phyloP scores from a whole-genome alignment of 2,329 filamentous ascomycete species.

The Cladosporium sp. region DNA sequence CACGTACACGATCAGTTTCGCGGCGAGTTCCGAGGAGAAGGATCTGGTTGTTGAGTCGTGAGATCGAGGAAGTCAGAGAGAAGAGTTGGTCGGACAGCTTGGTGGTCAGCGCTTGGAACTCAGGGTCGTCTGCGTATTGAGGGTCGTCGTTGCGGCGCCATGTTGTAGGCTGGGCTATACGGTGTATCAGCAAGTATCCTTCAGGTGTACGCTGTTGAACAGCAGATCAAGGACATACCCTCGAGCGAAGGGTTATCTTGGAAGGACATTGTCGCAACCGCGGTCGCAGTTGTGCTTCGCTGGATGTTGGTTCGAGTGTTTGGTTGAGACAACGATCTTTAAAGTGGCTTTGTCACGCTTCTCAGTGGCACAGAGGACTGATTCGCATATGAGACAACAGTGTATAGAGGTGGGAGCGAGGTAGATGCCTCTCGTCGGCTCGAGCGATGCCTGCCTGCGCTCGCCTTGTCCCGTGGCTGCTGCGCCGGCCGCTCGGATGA shows the following conservation, averaged over 20 bases:
- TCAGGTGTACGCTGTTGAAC: neutral
- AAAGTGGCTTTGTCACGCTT: too few species aligned
- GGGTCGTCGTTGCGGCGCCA: conserved; percentile 66
- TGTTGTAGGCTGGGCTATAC: conserved; percentile 59
- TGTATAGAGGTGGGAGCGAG: neutral
- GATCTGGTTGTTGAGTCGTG: conserved; percentile 78
- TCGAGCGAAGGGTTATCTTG: conserved; percentile 21
- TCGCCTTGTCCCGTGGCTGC: neutral
- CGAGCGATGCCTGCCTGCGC: neutral
- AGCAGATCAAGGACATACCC: conserved; percentile 11
- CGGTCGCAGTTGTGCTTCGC: neutral
- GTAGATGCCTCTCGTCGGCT: neutral
- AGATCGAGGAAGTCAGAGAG: conserved; percentile 80
- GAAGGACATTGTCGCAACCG: conserved; percentile 20
- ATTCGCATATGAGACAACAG: neutral
- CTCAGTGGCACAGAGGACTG: neutral
- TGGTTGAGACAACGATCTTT: too few species aligned
- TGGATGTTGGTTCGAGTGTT: neutral
- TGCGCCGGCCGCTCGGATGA: neutral
- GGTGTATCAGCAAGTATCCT: neutral
- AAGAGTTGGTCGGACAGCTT: conserved; percentile 85
- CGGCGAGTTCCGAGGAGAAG: conserved; percentile 81
- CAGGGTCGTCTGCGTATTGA: conserved; percentile 84
- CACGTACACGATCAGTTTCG: conserved; percentile 84
- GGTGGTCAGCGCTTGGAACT: conserved; percentile 79